Conservation (phyloP, 2,329 filamentous ascomycete species). For the Lasiodiplodia hormozganensis region DNA sequence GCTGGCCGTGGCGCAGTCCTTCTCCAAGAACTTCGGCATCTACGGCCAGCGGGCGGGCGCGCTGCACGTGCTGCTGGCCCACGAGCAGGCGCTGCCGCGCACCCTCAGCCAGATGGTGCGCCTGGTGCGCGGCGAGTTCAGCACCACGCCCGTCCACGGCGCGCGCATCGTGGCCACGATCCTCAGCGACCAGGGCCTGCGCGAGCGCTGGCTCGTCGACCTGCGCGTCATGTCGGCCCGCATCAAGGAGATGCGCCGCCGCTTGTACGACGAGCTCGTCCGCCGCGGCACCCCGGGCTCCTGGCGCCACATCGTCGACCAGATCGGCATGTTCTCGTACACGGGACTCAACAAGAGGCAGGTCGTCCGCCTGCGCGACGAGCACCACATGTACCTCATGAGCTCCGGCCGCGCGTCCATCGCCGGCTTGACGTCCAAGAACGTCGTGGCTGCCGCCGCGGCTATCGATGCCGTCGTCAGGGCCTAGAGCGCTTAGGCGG, state of each 20-base stretch:
- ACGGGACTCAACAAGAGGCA: constrained; percentile 44
- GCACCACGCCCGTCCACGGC: constrained; percentile 41
- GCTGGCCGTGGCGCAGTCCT: constrained; percentile 44
- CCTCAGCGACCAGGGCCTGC: constrained; percentile 35
- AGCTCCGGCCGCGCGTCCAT: constrained; percentile 44
- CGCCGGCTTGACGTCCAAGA: constrained; percentile 31
- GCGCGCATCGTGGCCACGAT: constrained; percentile 40
- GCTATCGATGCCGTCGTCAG: constrained; percentile 31
- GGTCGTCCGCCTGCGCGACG: constrained; percentile 39
- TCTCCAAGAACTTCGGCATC: constrained; percentile 48
- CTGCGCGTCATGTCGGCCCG: constrained; percentile 44
- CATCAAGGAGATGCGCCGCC: constrained; percentile 42
- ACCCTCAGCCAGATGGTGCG: constrained; percentile 14
- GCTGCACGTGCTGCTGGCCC: constrained; percentile 34
- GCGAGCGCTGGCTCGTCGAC: constrained; percentile 42
- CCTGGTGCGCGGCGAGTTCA: constrained; percentile 40
- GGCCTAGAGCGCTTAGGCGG: not conserved
- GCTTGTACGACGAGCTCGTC: constrained; percentile 37
- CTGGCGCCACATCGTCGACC: constrained; percentile 42
- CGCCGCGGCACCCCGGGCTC: constrained; percentile 36
- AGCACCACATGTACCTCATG: constrained; percentile 48
- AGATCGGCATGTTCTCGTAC: constrained; percentile 54
- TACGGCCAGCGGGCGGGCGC: constrained; percentile 47
- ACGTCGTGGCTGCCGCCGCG: constrained; percentile 29
- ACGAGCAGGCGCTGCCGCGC: constrained; percentile 10